These are phyloP conservation scores for Nitzschia sp. DNA, from an alignment of 108 stramenopile species.

Conservation along the genomic window DNA sequence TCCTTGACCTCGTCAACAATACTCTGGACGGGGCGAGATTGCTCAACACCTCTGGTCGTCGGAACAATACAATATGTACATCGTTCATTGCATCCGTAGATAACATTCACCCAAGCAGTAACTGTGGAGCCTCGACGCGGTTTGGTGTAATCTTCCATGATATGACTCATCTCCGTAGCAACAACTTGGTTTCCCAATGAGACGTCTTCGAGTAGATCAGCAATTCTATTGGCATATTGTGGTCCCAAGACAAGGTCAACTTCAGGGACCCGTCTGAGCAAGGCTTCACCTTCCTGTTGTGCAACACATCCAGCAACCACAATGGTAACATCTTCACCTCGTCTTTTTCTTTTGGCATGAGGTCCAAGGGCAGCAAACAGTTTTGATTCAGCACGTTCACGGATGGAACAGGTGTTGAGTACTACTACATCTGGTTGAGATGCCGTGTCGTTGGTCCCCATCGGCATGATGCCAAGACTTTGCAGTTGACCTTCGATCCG, in stretches of 20 bases:
- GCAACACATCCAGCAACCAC: slow-evolving; percentile 97
- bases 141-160: slow-evolving; percentile 94
- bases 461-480: slow-evolving; percentile 77
- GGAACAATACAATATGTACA: slow-evolving; percentile 98
- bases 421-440: slow-evolving; percentile 86
- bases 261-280: slow-evolving; percentile 88
- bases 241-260: slow-evolving; percentile 92
- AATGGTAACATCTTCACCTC: slow-evolving; percentile 87
- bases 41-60: slow-evolving; percentile 93
- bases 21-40: slow-evolving; percentile 85
- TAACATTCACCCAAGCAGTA: slow-evolving; percentile 96
- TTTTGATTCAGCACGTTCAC: slow-evolving; percentile 97
- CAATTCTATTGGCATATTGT: slow-evolving; percentile 93
- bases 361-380: slow-evolving; percentile 79
- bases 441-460: slow-evolving; percentile 17
- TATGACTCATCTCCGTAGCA: slow-evolving; percentile 91
- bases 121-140: slow-evolving; percentile 77
- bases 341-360: slow-evolving; percentile 74
- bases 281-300: slow-evolving; percentile 93
- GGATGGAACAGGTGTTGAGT: slow-evolving; percentile 94
- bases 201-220: slow-evolving; percentile 91
- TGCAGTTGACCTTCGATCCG: slow-evolving; percentile 93
- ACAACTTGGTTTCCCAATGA: slow-evolving; percentile 93
- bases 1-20: slow-evolving; percentile 88
- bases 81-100: slow-evolving; percentile 96